Evolutionary conservation across 345 rosid genomes (phyloP).

Genomic region (Jatropha curcas): DNA sequence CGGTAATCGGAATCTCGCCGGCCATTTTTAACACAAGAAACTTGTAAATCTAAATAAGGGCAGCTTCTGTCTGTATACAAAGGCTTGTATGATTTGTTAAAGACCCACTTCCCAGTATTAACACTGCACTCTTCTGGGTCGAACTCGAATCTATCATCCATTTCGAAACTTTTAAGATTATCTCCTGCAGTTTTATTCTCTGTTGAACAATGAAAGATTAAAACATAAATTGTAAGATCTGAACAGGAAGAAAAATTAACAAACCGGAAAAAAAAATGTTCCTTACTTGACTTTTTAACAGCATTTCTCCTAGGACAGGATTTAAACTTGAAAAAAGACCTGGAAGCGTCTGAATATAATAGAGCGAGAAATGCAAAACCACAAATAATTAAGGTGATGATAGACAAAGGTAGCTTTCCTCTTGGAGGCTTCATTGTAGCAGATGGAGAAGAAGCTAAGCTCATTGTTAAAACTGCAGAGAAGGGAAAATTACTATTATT

Average conservation of each 20-base stretch:
- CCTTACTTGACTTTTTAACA: slow-evolving; percentile 56
- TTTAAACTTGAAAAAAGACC: slow-evolving; percentile 42
- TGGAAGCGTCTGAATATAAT: slow-evolving; percentile 61
- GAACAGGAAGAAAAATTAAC: background rate
- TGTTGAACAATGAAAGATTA: slow-evolving; percentile 25
- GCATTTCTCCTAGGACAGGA: slow-evolving; percentile 53
- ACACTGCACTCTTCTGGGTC: slow-evolving; percentile 86
- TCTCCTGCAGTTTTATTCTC: slow-evolving; percentile 36
- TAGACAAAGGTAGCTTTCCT: slow-evolving; percentile 63
- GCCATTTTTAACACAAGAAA: slow-evolving; percentile 74
- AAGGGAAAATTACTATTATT: background rate
- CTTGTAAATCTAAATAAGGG: slow-evolving; percentile 76
- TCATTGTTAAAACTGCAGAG: slow-evolving; percentile 31
- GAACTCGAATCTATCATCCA: slow-evolving; percentile 83
- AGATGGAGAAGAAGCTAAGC: slow-evolving; percentile 32
- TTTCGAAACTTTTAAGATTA: slow-evolving; percentile 31
- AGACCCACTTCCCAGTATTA: slow-evolving; percentile 78
- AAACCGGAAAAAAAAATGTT: background rate
- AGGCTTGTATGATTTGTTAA: slow-evolving; percentile 57
- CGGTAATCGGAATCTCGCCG: slow-evolving; percentile 64
- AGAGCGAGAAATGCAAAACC: slow-evolving; percentile 57
- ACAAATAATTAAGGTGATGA: slow-evolving; percentile 44
- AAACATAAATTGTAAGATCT: background rate
- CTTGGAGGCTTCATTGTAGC: slow-evolving; percentile 40
- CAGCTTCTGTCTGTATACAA: slow-evolving; percentile 76